These are phyloP conservation scores for Trypanosomatidae sp. DNA, from an alignment of 208 protist species.

Conservation along the genomic window DNA sequence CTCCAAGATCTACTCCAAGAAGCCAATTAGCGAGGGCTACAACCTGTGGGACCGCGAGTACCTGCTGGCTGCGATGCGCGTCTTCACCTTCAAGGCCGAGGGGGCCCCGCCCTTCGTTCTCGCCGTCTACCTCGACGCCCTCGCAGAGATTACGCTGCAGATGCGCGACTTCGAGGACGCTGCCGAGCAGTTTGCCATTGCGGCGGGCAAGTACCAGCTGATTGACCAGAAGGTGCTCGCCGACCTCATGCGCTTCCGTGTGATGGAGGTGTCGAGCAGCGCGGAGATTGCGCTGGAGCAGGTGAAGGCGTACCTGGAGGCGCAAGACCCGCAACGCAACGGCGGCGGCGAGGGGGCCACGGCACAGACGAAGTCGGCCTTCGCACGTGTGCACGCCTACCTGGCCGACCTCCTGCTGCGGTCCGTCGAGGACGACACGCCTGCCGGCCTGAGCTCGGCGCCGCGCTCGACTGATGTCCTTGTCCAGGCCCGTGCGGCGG, in stretches of 20 bases:
- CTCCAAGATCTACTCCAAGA: slow-evolving; percentile 84
- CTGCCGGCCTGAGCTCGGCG: too few relatives aligned
- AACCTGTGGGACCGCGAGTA: slow-evolving; percentile 90
- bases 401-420: slow-evolving; percentile 69
- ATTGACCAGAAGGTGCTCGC: slow-evolving; percentile 79
- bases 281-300: slow-evolving; percentile 53
- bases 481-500: slow-evolving; percentile 66
- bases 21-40: slow-evolving; percentile 87
- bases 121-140: slow-evolving; percentile 78
- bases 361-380: slow-evolving; percentile 35
- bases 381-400: slow-evolving; percentile 74
- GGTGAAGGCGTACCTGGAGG: slow-evolving; percentile 50
- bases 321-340: slow-evolving; percentile 42
- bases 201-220: slow-evolving; percentile 80
- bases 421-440: too few relatives aligned
- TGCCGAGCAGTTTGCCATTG: slow-evolving; percentile 66
- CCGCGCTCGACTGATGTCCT: too few relatives aligned
- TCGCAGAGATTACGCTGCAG: slow-evolving; percentile 75
- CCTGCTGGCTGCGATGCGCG: slow-evolving; percentile 79
- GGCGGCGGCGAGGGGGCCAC: slow-evolving; percentile 29
- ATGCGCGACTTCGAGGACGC: slow-evolving; percentile 86
- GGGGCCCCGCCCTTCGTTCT: slow-evolving; percentile 86
- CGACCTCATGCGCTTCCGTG: slow-evolving; percentile 78
- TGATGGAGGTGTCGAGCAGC: slow-evolving; percentile 54
- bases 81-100: slow-evolving; percentile 90